Base-by-base conservation (phyloP, 345 rosid species). In the Corchorus olitorius region DNA sequence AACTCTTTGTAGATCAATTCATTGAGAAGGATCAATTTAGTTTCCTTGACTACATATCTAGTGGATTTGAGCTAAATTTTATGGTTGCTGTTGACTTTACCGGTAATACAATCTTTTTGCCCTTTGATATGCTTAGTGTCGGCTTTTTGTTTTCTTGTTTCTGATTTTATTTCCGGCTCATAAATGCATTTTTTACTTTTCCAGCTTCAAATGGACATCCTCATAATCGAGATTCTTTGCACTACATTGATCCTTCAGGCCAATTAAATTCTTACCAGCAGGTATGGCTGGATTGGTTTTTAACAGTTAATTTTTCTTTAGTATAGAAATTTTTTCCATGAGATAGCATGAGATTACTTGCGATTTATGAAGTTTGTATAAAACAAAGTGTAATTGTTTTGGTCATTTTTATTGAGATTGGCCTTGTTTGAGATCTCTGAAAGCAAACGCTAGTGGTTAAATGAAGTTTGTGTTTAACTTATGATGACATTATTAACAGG, bases 21-120 rank as follows among this genome's bases (percentile, higher is more conserved):
- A 74, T 80, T 67, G 97, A 91, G 83, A 89, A 86, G 87, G 79
- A 86, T 52, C 93, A 88, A 45, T 82, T 82, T 78, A 94, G 86
- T 81, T 92, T 94, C 84, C 84, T 94, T 78, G 97, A 93, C 81
- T 94, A 94, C 84, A 86, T 92, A 63, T 90, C 97, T 12, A 88
- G 92, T 62, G 97, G 97, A 33, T 92, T 91, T 16, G 88, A 94
- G 81, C 87, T 92, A 35, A 92, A 90, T 76, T 94, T 94, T 74
- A 92, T 94, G 97, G 97, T 94, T 77, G 97, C 98, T 34, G 84
- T 93, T 64, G 98, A 94, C 84, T 94, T 94, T 80, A 94, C 98
- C 5, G 98, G 98, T 91, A 70, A 74, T 39, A 16, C 76, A 70
- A 68, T 65, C 62, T 78, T 72, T 52, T 65, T 14, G 46, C 14